phyloP scores from a whole-genome alignment of 768 basidiomycete genomes.

The Ramaria sp. region DNA sequence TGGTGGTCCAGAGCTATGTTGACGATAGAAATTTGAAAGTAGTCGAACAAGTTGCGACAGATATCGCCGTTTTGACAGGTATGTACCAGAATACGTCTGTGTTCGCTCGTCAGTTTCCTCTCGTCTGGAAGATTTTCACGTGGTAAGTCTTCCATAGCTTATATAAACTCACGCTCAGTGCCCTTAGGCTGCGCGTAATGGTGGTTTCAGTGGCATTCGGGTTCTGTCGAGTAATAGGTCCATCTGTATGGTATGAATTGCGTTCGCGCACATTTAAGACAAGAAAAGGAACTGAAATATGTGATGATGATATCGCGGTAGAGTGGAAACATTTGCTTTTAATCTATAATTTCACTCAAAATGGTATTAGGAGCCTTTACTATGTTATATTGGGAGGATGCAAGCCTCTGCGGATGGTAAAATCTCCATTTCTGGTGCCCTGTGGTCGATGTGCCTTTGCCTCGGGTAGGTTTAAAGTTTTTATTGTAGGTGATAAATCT shows the following conservation, averaged over 20 bases:
- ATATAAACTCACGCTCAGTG: not conserved
- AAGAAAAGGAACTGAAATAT: no score
- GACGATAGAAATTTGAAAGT: constrained; percentile 17
- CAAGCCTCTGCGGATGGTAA: not conserved
- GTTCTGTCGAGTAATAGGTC: constrained; percentile 5
- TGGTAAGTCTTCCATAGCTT: constrained; percentile 13
- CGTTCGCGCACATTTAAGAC: no score
- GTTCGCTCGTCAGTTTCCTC: constrained; percentile 18
- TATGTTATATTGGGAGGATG: no score
- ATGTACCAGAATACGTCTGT: constrained; percentile 21
- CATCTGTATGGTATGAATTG: constrained; percentile 10
- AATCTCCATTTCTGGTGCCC: constrained; percentile 8
- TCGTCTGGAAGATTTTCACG: constrained; percentile 16
- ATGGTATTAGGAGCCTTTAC: no score
- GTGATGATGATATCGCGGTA: no score
- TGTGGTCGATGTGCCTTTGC: constrained; percentile 19
- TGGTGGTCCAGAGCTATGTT: constrained; percentile 17
- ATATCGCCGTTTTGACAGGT: constrained; percentile 20
- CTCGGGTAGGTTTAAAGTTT: constrained; percentile 15
- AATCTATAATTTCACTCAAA: no score
- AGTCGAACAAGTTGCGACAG: constrained; percentile 18
- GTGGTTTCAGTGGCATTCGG: not conserved
- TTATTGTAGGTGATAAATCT: not conserved
- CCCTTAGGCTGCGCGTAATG: constrained; percentile 9
- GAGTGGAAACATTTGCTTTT: no score